Evolutionary conservation across 345 rosid species (phyloP), one percentile per base, ranked within the genome.

Genomic region (Citrus cavaleriei): DNA sequence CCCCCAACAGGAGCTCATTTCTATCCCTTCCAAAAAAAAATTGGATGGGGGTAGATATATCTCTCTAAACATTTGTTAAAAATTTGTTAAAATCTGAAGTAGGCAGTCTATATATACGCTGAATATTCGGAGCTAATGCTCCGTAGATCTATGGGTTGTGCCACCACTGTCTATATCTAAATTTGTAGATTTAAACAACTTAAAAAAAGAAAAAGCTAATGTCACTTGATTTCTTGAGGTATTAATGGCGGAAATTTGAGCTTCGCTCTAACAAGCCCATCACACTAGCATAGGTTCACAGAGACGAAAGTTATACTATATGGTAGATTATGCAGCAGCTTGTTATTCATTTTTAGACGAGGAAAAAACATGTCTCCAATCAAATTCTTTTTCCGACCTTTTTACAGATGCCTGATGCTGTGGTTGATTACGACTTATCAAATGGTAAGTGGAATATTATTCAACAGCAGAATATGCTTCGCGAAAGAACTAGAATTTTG

Each of bases 381-480:
- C 57, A 25, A 80, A 13, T 49, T 22, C 42, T 63, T 30, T 40
- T 73, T 78, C 67, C 21, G 40, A 57, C 46, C 37, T 38, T 60
- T 74, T 30, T 71, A 40, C 90, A 95, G 98, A 96, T 94, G 97
- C 98, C 97, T 60, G 95, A 93, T 90, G 95, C 97, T 30, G 91
- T 94, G 79, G 98, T 96, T 89, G 99, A 94, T 88, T 94, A 89
- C 63, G 93, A 93, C 78, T 83, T 96, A 14, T 83, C 90, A 82
- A 90, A 81, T 83, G 98, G 97, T 78, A 88, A 83, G 81, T 96
- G 99, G 98, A 93, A 86, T 65, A 93, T 93, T 70, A 80, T 94
- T 83, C 99, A 96, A 81, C 99, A 96, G 84, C 98, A 96, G 79
- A 92, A 96, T 82, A 81, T 94, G 89, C 98, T 96, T 84, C 91